These are phyloP conservation scores for Dioscorea alata DNA, from an alignment of 106 monocot genomes.

Conservation along the genomic window DNA sequence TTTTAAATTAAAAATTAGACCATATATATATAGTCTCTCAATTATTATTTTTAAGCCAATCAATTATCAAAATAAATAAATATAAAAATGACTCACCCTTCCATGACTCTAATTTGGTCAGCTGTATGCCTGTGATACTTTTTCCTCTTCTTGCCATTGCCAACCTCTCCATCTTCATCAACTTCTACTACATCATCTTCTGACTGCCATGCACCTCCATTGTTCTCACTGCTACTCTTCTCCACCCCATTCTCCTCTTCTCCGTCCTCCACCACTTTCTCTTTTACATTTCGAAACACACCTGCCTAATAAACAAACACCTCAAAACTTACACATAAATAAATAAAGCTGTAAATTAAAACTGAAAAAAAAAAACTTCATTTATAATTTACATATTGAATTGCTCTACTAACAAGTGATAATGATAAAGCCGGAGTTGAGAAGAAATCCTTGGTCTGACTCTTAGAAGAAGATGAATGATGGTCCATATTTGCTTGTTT, in stretches of 20 bases:
- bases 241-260: constrained; percentile 29
- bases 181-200: constrained; percentile 12
- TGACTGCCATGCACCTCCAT: constrained; percentile 22
- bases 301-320: constrained; percentile 31
- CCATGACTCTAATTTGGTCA: constrained; percentile 68
- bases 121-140: constrained; percentile 65
- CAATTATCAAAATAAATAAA: too few species aligned
- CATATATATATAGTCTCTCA: too few species aligned
- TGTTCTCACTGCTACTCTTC: constrained; percentile 50
- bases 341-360: neutral
- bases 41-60: too few species aligned
- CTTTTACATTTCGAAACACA: constrained; percentile 33
- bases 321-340: too few species aligned
- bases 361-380: neutral
- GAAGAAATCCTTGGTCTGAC: constrained; percentile 32
- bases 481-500: constrained; percentile 10
- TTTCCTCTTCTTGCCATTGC: constrained; percentile 45
- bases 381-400: neutral
- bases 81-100: constrained; percentile 38
- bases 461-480: neutral
- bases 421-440: constrained; percentile 62
- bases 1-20: too few species aligned
- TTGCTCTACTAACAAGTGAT: constrained; percentile 36
- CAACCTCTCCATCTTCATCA: constrained; percentile 6
- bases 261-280: constrained; percentile 36